Conservation (phyloP, 2,329 filamentous ascomycete genomes). For the Madurella fahalii region DNA sequence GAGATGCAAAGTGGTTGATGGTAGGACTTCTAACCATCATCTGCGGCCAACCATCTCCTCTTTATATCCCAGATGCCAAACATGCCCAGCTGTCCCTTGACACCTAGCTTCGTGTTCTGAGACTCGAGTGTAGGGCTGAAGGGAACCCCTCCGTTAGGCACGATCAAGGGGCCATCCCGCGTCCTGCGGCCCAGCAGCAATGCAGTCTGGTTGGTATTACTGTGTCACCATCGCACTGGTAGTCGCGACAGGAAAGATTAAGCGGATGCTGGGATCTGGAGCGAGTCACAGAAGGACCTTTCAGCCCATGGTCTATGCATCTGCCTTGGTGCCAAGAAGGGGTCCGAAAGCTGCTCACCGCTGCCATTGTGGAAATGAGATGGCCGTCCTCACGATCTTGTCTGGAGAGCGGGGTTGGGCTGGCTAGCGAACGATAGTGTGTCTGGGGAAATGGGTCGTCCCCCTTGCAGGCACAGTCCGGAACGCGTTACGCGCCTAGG, state of each 20-base stretch:
- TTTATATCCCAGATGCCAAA: too few relatives aligned
- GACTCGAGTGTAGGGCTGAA: too few relatives aligned
- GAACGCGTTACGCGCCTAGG: too few relatives aligned
- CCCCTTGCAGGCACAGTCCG: too few relatives aligned
- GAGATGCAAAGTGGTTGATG: not conserved
- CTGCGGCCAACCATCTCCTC: too few relatives aligned
- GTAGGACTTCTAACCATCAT: not conserved
- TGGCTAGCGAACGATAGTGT: not conserved
- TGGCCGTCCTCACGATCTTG: not conserved
- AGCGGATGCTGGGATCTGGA: not conserved
- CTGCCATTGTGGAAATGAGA: slow-evolving; percentile 11
- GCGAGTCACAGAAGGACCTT: not conserved
- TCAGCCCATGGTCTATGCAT: slow-evolving; percentile 1
- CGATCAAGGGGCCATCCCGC: too few relatives aligned
- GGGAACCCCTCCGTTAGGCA: too few relatives aligned
- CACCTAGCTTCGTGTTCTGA: too few relatives aligned
- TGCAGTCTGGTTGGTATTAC: not conserved
- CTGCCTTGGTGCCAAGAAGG: not conserved
- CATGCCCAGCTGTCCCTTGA: too few relatives aligned
- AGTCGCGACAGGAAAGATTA: slow-evolving; percentile 2
- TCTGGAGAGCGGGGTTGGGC: not conserved
- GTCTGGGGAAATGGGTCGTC: not conserved
- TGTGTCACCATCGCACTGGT: not conserved
- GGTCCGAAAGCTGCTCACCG: slow-evolving; percentile 5
- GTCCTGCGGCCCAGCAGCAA: not conserved